phyloP scores from a whole-genome alignment of 164 flowering plant genomes.

The Dillenia suffruticosa region DNA sequence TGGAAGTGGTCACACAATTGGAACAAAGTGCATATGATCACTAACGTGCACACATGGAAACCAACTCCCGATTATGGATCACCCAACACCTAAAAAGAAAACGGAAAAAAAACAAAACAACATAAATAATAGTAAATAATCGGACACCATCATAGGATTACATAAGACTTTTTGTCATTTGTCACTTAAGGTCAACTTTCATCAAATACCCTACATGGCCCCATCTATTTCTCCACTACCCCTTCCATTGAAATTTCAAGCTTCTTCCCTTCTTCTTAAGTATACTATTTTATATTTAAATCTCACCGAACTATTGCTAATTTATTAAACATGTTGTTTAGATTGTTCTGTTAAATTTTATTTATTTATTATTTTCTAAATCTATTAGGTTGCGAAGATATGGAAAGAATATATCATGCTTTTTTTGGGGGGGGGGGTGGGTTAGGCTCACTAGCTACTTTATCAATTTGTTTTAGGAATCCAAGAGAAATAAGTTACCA shows the following conservation, averaged over 20 bases:
- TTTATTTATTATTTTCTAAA: no score
- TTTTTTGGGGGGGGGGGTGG: no score
- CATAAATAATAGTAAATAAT: slow-evolving; percentile 4
- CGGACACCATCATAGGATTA: slow-evolving; percentile 13
- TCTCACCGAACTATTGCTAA: no score
- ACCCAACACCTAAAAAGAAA: not conserved
- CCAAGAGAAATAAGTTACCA: no score
- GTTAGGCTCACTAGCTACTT: no score
- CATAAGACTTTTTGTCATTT: slow-evolving; percentile 26
- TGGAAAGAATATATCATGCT: no score
- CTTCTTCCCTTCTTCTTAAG: no score
- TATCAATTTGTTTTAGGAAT: no score
- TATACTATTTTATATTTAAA: no score
- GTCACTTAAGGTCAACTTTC: slow-evolving; percentile 16
- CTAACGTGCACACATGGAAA: slow-evolving; percentile 22
- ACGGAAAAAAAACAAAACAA: not conserved
- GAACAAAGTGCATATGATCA: slow-evolving; percentile 7
- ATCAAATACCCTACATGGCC: not conserved
- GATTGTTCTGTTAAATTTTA: no score
- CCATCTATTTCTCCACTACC: slow-evolving; percentile 15
- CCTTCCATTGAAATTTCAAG: not conserved
- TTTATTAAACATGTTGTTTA: no score
- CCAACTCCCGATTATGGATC: slow-evolving; percentile 11
- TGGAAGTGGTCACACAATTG: not conserved
- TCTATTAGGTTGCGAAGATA: no score